Evolutionary conservation across 768 basidiomycete species (phyloP).

Genomic region (Mrakia blollopis): DNA sequence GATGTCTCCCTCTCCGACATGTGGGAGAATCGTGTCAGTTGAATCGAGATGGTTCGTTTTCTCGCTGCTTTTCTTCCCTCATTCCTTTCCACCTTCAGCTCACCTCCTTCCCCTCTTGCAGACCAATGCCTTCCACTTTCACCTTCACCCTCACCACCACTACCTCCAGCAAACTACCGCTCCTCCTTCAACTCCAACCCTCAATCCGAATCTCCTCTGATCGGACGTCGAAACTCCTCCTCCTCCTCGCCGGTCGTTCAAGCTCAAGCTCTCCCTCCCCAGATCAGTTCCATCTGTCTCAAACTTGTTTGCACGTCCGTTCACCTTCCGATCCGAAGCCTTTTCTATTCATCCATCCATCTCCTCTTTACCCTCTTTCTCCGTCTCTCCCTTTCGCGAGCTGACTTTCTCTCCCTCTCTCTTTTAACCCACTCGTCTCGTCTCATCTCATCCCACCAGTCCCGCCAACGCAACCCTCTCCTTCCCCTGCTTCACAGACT

Average conservation of each 20-base stretch:
- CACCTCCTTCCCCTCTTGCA: not conserved
- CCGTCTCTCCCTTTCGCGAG: not conserved
- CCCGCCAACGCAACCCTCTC: constrained; percentile 9
- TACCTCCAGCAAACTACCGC: not conserved
- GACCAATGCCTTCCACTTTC: not conserved
- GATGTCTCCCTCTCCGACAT: constrained; percentile 57
- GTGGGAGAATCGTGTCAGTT: constrained; percentile 72
- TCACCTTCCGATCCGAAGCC: no score
- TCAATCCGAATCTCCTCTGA: not conserved
- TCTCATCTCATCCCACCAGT: not conserved
- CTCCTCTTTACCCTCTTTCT: not conserved
- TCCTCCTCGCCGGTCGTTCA: not conserved
- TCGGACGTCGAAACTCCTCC: not conserved
- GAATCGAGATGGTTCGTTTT: constrained; percentile 68
- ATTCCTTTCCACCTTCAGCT: not conserved
- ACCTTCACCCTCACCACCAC: not conserved
- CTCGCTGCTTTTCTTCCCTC: not conserved
- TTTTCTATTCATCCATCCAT: no score
- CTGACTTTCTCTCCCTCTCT: not conserved
- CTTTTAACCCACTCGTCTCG: not conserved
- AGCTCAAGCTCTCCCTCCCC: not conserved
- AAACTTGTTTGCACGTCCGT: constrained; percentile 5
- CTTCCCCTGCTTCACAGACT: not conserved
- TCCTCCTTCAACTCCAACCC: not conserved
- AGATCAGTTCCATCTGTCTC: not conserved